Percentiles rank a stretch among this genome's conserved stretches.
These are phyloP conservation scores for Marsdenia floribunda DNA, from an alignment of 257 asterid genomes.

Conservation along the genomic window DNA sequence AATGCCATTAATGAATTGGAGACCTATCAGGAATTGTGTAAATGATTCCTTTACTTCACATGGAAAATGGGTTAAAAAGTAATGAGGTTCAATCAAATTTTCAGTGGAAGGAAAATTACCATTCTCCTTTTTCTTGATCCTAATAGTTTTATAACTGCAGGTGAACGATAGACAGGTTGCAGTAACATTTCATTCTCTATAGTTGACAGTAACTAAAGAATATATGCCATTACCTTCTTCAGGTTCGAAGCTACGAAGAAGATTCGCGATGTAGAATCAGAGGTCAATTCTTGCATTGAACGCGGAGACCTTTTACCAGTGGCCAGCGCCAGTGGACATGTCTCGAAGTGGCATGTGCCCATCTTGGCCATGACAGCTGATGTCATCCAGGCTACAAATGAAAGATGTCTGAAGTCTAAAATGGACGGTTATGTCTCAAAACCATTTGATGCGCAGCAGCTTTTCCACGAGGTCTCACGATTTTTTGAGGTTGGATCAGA, in stretches of 20 bases:
- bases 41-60: background rate
- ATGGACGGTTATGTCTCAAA: conserved; percentile 96
- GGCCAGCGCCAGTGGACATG: conserved; percentile 32
- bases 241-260: conserved; percentile 81
- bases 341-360: conserved; percentile 75
- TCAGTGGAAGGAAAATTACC: background rate
- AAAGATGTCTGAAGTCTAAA: conserved; percentile 49
- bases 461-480: conserved; percentile 80
- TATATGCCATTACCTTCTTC: conserved; percentile 13
- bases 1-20: background rate
- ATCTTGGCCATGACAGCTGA: conserved; percentile 98
- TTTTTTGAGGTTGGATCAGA: conserved; percentile 39
- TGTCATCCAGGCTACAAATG: conserved; percentile 83
- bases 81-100: background rate
- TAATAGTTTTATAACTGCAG: background rate
- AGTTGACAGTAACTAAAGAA: background rate
- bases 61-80: background rate
- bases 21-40: background rate
- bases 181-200: background rate
- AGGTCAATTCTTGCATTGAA: conserved; percentile 35
- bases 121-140: background rate
- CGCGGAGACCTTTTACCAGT: conserved; percentile 43
- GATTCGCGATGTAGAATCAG: conserved; percentile 54
- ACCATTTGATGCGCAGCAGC: conserved; percentile 95
- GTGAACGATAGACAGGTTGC: background rate